These are phyloP conservation scores for Rhamnella rubrinervis DNA, from an alignment of 331 rosid species.

Conservation along the genomic window DNA sequence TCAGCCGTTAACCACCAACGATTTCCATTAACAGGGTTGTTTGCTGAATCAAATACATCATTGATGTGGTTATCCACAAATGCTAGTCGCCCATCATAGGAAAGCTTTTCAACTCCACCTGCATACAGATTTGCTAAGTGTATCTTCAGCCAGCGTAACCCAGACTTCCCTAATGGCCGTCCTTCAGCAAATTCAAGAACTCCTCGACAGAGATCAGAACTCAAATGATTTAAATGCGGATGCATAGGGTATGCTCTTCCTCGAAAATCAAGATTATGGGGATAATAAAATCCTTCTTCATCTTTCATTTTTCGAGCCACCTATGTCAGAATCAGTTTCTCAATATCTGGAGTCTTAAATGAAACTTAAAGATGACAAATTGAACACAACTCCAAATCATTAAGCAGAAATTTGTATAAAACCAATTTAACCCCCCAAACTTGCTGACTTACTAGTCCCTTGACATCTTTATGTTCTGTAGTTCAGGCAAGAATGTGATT, in stretches of 20 bases:
- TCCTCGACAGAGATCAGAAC: slow-evolving; percentile 90
- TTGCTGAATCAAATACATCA: slow-evolving; percentile 77
- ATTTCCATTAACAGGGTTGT: slow-evolving; percentile 63
- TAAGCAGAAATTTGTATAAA: not conserved
- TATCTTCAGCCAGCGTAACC: slow-evolving; percentile 74
- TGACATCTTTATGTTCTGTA: too few species aligned
- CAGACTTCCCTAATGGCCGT: slow-evolving; percentile 71
- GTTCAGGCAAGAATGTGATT: too few species aligned
- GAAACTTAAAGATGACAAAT: slow-evolving; percentile 6
- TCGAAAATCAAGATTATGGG: slow-evolving; percentile 90
- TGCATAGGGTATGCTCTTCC: slow-evolving; percentile 97
- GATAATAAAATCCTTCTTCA: slow-evolving; percentile 85
- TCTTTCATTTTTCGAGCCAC: slow-evolving; percentile 82
- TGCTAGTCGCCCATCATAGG: slow-evolving; percentile 63
- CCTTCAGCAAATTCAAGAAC: slow-evolving; percentile 85
- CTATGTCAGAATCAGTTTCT: slow-evolving; percentile 40
- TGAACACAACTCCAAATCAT: not conserved
- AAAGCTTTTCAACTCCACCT: slow-evolving; percentile 72
- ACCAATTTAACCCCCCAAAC: not conserved
- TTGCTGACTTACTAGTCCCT: too few species aligned
- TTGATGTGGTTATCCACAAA: slow-evolving; percentile 69
- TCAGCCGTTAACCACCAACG: slow-evolving; percentile 88
- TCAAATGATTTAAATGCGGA: slow-evolving; percentile 85
- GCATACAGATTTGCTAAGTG: slow-evolving; percentile 74
- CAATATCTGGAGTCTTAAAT: slow-evolving; percentile 17